These are phyloP conservation scores for Neurospora cerealis DNA, from an alignment of 495 filamentous ascomycete genomes.

Conservation along the genomic window DNA sequence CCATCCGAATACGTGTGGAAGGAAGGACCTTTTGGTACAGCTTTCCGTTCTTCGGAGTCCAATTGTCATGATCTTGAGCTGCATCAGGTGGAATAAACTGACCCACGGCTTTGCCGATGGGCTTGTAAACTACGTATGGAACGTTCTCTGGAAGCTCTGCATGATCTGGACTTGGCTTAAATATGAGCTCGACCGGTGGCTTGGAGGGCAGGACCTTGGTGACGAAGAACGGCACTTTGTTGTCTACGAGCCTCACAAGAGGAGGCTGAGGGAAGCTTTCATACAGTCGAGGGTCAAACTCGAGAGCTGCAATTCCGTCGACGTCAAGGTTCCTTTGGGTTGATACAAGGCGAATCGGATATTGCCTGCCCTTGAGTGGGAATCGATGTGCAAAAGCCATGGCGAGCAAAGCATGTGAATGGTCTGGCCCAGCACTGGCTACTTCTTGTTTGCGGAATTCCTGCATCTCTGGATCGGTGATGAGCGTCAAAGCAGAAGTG, in stretches of 20 bases:
- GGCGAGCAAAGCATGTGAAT: conserved; percentile 38
- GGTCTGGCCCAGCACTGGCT: conserved; percentile 21
- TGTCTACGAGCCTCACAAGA: conserved; percentile 21
- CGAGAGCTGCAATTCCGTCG: conserved; percentile 3
- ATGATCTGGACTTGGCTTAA: conserved; percentile 13
- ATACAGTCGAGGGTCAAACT: conserved; percentile 7
- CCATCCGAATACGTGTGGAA: conserved; percentile 24
- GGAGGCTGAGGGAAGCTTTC: conserved; percentile 3
- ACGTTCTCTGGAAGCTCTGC: conserved; percentile 23
- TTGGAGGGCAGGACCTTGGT: conserved; percentile 24
- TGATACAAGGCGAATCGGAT: conserved; percentile 25
- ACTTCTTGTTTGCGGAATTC: conserved; percentile 2
- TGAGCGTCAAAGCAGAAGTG: conserved; percentile 29
- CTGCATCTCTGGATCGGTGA: conserved; percentile 21
- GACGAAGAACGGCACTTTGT: conserved; percentile 23
- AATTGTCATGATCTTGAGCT: not conserved
- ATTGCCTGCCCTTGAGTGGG: conserved; percentile 24
- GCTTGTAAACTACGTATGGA: conserved; percentile 39
- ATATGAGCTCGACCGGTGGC: conserved; percentile 20
- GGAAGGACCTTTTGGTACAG: conserved; percentile 26
- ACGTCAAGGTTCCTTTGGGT: conserved; percentile 7
- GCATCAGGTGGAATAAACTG: conserved; percentile 46
- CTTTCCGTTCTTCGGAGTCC: conserved; percentile 12
- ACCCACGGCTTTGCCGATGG: conserved; percentile 25
- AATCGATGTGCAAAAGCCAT: conserved; percentile 38